Conservation (phyloP, 1,284 basidiomycete genomes). For the Heterobasidion annosum region DNA sequence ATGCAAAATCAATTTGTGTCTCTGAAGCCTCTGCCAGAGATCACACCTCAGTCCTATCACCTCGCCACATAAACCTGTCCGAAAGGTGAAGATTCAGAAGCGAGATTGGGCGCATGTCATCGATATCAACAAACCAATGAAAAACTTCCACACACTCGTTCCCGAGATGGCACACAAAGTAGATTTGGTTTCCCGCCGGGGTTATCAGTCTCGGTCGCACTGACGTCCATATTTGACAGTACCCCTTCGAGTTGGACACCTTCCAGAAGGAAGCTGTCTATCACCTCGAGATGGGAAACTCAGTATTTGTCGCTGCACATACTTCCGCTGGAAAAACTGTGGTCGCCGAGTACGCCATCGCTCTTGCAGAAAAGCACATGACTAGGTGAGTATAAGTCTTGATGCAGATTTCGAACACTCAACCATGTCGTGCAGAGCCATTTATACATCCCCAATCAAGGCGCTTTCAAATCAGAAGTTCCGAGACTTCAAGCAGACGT, state of each 20-base stretch:
- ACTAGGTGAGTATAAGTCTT: conserved; percentile 56
- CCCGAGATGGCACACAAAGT: conserved; percentile 88
- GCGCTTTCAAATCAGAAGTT: conserved; percentile 99
- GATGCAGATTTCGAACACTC: not conserved
- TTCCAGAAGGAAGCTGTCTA: conserved; percentile 99
- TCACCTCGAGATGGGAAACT: conserved; percentile 95
- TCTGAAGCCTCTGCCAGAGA: conserved; percentile 15
- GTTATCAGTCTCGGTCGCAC: not conserved
- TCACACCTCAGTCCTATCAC: conserved; percentile 48
- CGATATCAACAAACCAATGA: conserved; percentile 84
- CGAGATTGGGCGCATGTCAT: conserved; percentile 98
- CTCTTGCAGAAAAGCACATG: conserved; percentile 96
- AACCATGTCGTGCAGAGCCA: conserved; percentile 54
- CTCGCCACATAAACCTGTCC: conserved; percentile 26
- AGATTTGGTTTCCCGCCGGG: conserved; percentile 4
- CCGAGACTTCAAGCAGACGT: conserved; percentile 96
- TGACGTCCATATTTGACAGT: conserved; percentile 35
- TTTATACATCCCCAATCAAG: conserved; percentile 99
- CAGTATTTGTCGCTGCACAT: conserved; percentile 98
- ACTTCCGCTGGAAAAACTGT: conserved; percentile 99
- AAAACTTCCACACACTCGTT: conserved; percentile 83
- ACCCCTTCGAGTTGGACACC: conserved; percentile 80
- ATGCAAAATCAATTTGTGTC: conserved; percentile 2
- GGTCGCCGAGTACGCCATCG: conserved; percentile 98
- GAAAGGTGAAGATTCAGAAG: conserved; percentile 50